Evolutionary conservation across 768 basidiomycete genomes (phyloP).

Genomic region (Mycena crocata): DNA sequence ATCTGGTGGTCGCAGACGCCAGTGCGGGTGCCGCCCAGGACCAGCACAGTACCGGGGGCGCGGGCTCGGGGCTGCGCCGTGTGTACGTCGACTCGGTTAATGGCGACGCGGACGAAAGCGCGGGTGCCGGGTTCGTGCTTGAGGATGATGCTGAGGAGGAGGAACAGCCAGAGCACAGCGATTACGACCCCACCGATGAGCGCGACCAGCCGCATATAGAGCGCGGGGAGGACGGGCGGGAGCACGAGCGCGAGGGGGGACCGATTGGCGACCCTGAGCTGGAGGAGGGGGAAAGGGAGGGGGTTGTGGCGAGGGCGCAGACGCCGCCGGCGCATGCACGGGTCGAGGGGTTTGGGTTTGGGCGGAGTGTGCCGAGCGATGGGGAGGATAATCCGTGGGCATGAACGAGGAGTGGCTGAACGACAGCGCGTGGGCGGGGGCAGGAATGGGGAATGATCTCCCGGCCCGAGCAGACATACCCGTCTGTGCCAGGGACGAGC

Average conservation of each 20-base stretch:
- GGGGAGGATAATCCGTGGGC: conserved; percentile 72
- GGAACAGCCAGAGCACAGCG: conserved; percentile 56
- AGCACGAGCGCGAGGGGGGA: conserved; percentile 45
- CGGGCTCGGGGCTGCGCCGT: conserved; percentile 57
- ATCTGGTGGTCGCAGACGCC: conserved; percentile 83
- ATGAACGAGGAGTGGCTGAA: conserved; percentile 38
- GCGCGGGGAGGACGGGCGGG: conserved; percentile 54
- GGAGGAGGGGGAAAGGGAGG: conserved; percentile 47
- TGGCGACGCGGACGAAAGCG: conserved; percentile 50
- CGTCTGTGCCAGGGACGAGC: too few relatives aligned
- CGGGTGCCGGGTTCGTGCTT: too few relatives aligned
- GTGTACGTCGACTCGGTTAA: conserved; percentile 65
- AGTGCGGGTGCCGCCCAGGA: conserved; percentile 58
- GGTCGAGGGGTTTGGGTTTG: too few relatives aligned
- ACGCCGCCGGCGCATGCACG: conserved; percentile 62
- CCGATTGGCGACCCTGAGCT: too few relatives aligned
- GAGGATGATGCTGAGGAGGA: conserved; percentile 48
- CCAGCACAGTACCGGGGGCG: conserved; percentile 57
- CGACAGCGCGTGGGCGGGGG: too few relatives aligned
- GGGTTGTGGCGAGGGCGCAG: conserved; percentile 40
- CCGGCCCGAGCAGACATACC: too few relatives aligned
- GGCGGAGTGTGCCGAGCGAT: conserved; percentile 41
- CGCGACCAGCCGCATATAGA: conserved; percentile 45
- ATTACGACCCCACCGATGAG: conserved; percentile 38
- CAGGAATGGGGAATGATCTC: too few relatives aligned